Percentiles rank a stretch among this genome's conserved stretches.
These are phyloP conservation scores for Mycena pura DNA, from an alignment of 768 basidiomycete genomes.

Conservation along the genomic window DNA sequence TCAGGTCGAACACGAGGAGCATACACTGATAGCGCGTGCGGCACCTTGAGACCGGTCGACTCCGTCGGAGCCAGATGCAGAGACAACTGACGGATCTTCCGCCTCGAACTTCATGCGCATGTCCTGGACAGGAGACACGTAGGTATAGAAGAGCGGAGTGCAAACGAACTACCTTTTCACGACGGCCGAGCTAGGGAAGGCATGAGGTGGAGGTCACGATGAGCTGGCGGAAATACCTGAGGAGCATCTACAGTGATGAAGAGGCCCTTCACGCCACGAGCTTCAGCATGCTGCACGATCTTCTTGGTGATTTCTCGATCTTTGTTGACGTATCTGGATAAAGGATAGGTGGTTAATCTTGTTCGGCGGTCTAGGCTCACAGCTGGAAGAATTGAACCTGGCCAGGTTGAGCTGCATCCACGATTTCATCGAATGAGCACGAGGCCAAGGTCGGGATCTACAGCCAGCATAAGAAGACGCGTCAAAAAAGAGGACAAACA, in stretches of 20 bases:
- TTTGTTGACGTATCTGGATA: slow-evolving; percentile 84
- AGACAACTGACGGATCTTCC: slow-evolving; percentile 68
- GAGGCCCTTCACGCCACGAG: slow-evolving; percentile 88
- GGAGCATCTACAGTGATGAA: slow-evolving; percentile 99
- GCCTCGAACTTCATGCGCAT: slow-evolving; percentile 94
- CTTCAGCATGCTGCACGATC: slow-evolving; percentile 89
- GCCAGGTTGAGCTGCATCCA: slow-evolving; percentile 80
- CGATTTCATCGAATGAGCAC: slow-evolving; percentile 94
- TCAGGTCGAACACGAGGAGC: slow-evolving; percentile 31
- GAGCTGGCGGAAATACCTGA: slow-evolving; percentile 44
- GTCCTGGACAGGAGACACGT: slow-evolving; percentile 47
- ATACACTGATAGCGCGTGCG: slow-evolving; percentile 89
- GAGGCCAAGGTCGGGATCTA: slow-evolving; percentile 96
- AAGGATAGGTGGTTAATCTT: neutral
- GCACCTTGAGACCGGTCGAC: slow-evolving; percentile 92
- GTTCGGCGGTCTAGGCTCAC: slow-evolving; percentile 42
- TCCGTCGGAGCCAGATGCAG: slow-evolving; percentile 55
- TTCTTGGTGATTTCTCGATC: slow-evolving; percentile 86
- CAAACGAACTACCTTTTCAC: slow-evolving; percentile 66
- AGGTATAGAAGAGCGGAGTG: neutral
- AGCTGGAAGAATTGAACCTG: slow-evolving; percentile 91
- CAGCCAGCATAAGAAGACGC: neutral
- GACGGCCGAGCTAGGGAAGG: slow-evolving; percentile 79
- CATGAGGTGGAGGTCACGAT: neutral
- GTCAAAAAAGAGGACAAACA: neutral